Conservation (phyloP, 2,329 filamentous ascomycete species). For the Phaeosphaeria sp. region DNA sequence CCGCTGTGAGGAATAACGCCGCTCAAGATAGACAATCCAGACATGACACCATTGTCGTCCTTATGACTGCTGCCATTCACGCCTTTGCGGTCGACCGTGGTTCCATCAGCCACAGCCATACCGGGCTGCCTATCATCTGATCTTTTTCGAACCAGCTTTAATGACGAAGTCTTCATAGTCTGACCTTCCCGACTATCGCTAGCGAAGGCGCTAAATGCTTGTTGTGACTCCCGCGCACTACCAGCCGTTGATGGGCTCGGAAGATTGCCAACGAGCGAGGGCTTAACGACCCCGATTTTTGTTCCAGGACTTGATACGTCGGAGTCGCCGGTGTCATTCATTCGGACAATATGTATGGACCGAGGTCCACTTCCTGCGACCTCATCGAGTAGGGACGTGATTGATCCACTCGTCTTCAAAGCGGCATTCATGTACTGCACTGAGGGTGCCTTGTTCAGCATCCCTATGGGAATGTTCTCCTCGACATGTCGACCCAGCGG, state of each 20-base stretch:
- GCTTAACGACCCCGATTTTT: background rate
- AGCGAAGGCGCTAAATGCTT: background rate
- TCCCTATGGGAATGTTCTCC: constrained; percentile 4
- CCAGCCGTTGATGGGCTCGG: background rate
- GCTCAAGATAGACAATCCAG: background rate
- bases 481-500: background rate
- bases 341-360: constrained; percentile 16
- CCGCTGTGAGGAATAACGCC: background rate
- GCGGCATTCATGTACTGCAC: constrained; percentile 28
- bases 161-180: too few relatives aligned
- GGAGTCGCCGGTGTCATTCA: background rate
- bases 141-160: too few relatives aligned
- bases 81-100: too few relatives aligned
- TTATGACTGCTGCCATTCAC: too few relatives aligned
- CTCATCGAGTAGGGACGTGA: constrained; percentile 4
- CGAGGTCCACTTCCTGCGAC: constrained; percentile 7
- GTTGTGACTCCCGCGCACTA: background rate
- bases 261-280: too few relatives aligned
- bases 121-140: too few relatives aligned
- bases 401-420: constrained; percentile 18
- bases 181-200: too few relatives aligned
- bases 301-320: background rate
- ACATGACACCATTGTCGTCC: constrained; percentile 13
- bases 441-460: constrained; percentile 19
- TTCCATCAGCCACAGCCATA: too few relatives aligned